phyloP scores from a whole-genome alignment of 129 eudicot species.

The Centaurea solstitialis region DNA sequence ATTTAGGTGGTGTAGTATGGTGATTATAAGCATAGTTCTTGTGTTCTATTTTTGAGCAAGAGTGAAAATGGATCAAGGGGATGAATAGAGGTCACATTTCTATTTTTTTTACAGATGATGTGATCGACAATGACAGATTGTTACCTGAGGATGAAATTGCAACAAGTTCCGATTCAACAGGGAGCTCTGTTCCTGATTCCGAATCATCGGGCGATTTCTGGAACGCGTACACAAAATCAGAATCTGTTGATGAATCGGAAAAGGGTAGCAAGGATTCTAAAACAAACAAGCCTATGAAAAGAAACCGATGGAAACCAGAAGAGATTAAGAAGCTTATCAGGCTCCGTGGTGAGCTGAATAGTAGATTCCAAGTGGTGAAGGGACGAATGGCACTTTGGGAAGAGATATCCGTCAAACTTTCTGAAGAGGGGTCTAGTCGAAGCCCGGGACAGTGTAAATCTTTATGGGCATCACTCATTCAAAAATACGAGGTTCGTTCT shows the following conservation, averaged over 20 bases:
- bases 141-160: conserved; percentile 51
- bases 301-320: conserved; percentile 93
- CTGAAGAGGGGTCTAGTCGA: conserved; percentile 65
- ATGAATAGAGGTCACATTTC: no score
- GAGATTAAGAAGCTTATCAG: conserved; percentile 72
- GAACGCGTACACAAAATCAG: conserved; percentile 43
- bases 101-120: conserved; percentile 39
- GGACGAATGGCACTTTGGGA: conserved; percentile 99
- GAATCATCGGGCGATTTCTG: conserved; percentile 60
- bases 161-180: conserved; percentile 31
- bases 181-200: conserved; percentile 15
- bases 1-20: not conserved
- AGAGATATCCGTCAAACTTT: conserved; percentile 70
- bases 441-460: conserved; percentile 95
- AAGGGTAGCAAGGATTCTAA: conserved; percentile 27
- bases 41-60: not conserved
- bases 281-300: conserved; percentile 48
- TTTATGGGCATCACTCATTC: conserved; percentile 85
- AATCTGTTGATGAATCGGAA: conserved; percentile 23
- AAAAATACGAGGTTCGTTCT: conserved; percentile 87
- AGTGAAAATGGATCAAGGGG: no score
- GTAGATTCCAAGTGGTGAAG: conserved; percentile 81
- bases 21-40: not conserved
- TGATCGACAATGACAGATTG: conserved; percentile 27
- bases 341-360: conserved; percentile 72